A percentile compares a stretch with the other conserved stretches of the same genome.
Evolutionary conservation across 306 rosid genomes (phyloP).

Genomic region (Malus asiatica): DNA sequence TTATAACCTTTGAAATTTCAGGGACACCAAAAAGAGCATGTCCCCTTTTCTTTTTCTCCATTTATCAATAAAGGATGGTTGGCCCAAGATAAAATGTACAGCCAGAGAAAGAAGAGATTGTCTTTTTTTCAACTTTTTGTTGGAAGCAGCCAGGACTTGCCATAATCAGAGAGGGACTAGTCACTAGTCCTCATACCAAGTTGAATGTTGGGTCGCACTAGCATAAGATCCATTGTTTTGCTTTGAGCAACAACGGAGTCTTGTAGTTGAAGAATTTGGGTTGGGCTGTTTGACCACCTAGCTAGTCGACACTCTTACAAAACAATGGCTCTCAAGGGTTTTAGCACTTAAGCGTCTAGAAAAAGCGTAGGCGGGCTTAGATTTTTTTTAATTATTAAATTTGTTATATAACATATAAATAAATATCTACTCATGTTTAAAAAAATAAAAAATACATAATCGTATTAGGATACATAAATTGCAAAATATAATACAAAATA

Average conservation of each 20-base stretch:
- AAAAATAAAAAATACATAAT: too few species aligned
- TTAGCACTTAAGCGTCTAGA: too few species aligned
- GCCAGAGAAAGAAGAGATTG: neutral
- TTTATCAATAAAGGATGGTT: slow-evolving; percentile 3
- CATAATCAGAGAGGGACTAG: neutral
- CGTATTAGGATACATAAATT: too few species aligned
- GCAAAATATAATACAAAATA: too few species aligned
- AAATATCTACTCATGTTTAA: too few species aligned
- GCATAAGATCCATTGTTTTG: neutral
- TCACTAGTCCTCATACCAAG: neutral
- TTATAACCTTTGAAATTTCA: neutral
- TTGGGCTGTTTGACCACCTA: too few species aligned
- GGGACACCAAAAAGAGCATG: neutral
- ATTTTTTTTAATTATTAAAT: too few species aligned
- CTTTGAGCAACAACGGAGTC: neutral
- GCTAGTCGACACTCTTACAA: too few species aligned
- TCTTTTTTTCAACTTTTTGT: neutral
- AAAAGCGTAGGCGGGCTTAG: too few species aligned
- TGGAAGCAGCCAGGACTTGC: neutral
- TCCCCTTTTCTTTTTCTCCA: neutral
- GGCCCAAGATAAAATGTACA: neutral
- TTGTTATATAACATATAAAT: too few species aligned
- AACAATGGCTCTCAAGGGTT: too few species aligned
- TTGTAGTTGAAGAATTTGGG: neutral
- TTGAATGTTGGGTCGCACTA: neutral